Conservation (phyloP, 2,329 filamentous ascomycete genomes). For the Hansfordia pulvinata region DNA sequence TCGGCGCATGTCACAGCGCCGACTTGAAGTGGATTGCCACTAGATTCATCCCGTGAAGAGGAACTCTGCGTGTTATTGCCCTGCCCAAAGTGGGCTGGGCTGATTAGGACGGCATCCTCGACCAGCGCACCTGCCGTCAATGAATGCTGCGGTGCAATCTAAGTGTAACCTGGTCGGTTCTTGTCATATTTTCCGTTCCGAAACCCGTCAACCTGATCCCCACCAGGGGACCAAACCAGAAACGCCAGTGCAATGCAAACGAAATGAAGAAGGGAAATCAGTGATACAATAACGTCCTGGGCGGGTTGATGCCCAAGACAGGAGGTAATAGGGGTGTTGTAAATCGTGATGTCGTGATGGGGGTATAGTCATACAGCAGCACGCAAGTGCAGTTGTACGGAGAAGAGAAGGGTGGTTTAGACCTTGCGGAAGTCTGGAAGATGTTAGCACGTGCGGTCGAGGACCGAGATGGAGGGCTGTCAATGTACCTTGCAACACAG, state of each 20-base stretch:
- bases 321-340: constrained; percentile 1
- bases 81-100: neutral
- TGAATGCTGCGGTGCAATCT: constrained; percentile 18
- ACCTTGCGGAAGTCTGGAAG: constrained; percentile 42
- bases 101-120: constrained; percentile 27
- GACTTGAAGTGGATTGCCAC: neutral
- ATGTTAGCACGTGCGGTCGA: constrained; percentile 1
- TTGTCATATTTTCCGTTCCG: constrained; percentile 15
- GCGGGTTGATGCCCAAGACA: too few species aligned
- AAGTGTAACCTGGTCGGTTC: constrained; percentile 13
- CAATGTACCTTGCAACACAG: constrained; percentile 69
- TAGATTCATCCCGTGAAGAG: too few species aligned
- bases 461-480: too few species aligned
- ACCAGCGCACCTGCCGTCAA: constrained; percentile 26
- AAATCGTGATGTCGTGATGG: constrained; percentile 17
- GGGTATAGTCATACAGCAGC: constrained; percentile 12
- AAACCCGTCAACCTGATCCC: constrained; percentile 11
- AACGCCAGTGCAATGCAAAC: constrained; percentile 53
- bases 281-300: constrained; percentile 13
- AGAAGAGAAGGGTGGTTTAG: constrained; percentile 17
- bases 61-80: neutral
- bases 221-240: too few species aligned
- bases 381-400: constrained; percentile 6
- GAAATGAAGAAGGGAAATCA: constrained; percentile 16
- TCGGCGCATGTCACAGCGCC: neutral